Evolutionary conservation across 73 alveolate genomes (phyloP).

Genomic region (Stentor roeselii): DNA sequence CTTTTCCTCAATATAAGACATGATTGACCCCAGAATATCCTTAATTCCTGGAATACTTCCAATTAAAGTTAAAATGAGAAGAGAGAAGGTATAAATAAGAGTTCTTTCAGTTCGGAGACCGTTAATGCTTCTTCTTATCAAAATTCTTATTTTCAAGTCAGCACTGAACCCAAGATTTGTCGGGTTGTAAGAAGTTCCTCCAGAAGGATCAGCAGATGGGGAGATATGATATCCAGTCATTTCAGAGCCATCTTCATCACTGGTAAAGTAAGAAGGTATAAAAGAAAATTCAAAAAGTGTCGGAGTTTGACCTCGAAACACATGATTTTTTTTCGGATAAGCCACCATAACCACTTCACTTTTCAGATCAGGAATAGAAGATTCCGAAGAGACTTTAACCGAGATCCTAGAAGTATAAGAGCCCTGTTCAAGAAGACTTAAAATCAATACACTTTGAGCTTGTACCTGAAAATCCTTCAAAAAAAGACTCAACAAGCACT

Average conservation of each 20-base stretch:
- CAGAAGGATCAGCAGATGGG: not conserved
- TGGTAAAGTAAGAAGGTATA: not conserved
- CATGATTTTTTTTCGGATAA: not conserved
- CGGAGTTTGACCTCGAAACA: not conserved
- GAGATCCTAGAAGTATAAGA: not conserved
- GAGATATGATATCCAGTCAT: not conserved
- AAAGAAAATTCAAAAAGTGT: not conserved
- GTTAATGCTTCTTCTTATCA: no score
- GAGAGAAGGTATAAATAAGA: not conserved
- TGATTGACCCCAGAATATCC: not conserved
- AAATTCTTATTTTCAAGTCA: no score
- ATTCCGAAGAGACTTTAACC: not conserved
- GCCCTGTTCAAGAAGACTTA: not conserved
- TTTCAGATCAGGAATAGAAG: not conserved
- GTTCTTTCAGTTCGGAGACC: not conserved
- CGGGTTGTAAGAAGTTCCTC: not conserved
- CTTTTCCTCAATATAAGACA: not conserved
- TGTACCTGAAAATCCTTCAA: no score
- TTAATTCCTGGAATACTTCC: not conserved
- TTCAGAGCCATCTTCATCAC: not conserved
- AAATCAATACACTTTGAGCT: not conserved
- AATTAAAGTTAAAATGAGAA: not conserved
- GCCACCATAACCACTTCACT: not conserved
- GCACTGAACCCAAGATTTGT: not conserved
- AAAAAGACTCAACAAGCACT: no score